Percentiles rank a stretch among this genome's conserved stretches.
These are phyloP conservation scores for Clitopilus passeckerianus DNA, from an alignment of 768 basidiomycete genomes.

Conservation along the genomic window DNA sequence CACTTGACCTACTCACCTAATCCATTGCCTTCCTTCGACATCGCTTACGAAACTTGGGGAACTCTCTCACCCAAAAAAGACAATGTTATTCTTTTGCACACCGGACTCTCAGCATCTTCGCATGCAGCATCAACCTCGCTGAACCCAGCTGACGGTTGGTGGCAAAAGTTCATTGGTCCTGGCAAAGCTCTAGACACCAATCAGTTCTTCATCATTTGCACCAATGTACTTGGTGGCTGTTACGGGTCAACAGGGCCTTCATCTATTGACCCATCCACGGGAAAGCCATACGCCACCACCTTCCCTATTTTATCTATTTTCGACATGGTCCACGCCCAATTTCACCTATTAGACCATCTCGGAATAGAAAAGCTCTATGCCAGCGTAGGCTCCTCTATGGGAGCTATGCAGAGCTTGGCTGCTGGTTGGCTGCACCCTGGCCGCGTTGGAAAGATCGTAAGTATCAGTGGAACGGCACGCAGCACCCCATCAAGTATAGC, in stretches of 20 bases:
- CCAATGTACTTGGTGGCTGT: slow-evolving; percentile 95
- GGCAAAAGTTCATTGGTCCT: slow-evolving; percentile 98
- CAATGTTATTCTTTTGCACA: slow-evolving; percentile 94
- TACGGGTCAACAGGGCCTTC: slow-evolving; percentile 97
- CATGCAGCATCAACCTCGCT: slow-evolving; percentile 81
- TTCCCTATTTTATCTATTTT: slow-evolving; percentile 93
- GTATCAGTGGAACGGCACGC: slow-evolving; percentile 91
- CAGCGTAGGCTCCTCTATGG: slow-evolving; percentile 94
- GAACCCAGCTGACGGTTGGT: slow-evolving; percentile 90
- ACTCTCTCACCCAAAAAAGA: slow-evolving; percentile 68
- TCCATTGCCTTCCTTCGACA: slow-evolving; percentile 65
- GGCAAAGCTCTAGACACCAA: slow-evolving; percentile 92
- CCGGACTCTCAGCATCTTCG: slow-evolving; percentile 92
- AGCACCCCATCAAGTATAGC: slow-evolving; percentile 91
- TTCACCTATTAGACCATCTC: slow-evolving; percentile 77
- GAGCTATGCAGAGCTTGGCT: slow-evolving; percentile 95
- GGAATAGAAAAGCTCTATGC: slow-evolving; percentile 86
- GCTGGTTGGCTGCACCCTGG: slow-evolving; percentile 91
- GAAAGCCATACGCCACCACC: slow-evolving; percentile 75
- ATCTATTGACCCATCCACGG: slow-evolving; percentile 65
- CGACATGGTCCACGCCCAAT: slow-evolving; percentile 97
- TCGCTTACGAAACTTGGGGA: slow-evolving; percentile 99
- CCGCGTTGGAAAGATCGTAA: slow-evolving; percentile 84
- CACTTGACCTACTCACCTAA: slow-evolving; percentile 49
- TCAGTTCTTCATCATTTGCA: slow-evolving; percentile 89